Evolutionary conservation across 805 yeast species (phyloP).

Genomic region (Candida peoriensis): DNA sequence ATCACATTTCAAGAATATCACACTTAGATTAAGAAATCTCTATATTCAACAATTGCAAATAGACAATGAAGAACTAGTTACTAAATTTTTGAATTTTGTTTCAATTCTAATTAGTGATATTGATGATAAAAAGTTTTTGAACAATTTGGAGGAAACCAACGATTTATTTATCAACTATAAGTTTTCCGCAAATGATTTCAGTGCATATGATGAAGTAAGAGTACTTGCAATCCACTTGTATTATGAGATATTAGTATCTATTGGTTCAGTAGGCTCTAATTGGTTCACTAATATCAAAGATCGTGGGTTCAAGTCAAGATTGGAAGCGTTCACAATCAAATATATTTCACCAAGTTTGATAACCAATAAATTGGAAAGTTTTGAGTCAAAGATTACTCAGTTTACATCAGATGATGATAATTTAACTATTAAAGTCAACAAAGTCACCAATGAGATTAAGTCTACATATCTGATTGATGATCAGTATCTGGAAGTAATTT

Average conservation of each 20-base stretch:
- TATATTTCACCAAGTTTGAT: conserved; percentile 64
- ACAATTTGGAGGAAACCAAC: conserved; percentile 14
- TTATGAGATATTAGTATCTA: conserved; percentile 41
- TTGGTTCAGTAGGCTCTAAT: conserved; percentile 52
- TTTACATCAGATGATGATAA: conserved; percentile 33
- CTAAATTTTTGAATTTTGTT: conserved; percentile 45
- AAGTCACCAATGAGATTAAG: conserved; percentile 59
- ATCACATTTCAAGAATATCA: conserved; percentile 56
- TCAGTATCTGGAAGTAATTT: conserved; percentile 74
- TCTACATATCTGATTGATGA: conserved; percentile 80
- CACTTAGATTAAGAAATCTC: conserved; percentile 56
- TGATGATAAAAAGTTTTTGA: conserved; percentile 19
- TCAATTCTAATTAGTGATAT: conserved; percentile 46
- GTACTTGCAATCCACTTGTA: conserved; percentile 45
- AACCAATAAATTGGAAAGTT: conserved; percentile 47
- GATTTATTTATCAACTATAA: conserved; percentile 21
- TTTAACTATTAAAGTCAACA: conserved; percentile 55
- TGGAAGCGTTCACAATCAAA: conserved; percentile 59
- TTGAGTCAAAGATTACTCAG: conserved; percentile 35
- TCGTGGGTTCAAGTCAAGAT: conserved; percentile 50
- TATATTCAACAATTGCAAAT: conserved; percentile 53
- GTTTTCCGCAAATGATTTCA: conserved; percentile 5
- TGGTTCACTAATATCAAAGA: conserved; percentile 76
- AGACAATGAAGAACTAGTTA: conserved; percentile 37
- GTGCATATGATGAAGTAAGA: conserved; percentile 25